phyloP scores from a whole-genome alignment of 345 rosid genomes.

The Eucalyptus sp. region DNA sequence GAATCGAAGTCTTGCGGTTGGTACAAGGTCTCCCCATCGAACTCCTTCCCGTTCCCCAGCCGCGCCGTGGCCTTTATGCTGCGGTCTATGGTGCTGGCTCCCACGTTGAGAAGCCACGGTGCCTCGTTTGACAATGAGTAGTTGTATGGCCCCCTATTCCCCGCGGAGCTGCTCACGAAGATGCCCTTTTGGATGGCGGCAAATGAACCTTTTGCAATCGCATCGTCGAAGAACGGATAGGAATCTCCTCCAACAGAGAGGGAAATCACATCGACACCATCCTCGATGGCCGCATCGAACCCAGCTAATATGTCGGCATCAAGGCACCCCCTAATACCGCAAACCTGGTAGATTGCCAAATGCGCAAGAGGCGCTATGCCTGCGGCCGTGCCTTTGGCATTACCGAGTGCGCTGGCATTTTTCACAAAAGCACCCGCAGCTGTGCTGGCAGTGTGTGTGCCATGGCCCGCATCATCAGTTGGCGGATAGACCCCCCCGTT shows the following conservation, averaged over 20 bases:
- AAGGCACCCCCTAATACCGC: constrained; percentile 7
- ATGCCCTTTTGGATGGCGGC: constrained; percentile 33
- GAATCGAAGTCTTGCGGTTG: constrained; percentile 14
- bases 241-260: constrained; percentile 31
- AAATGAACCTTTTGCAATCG: constrained; percentile 28
- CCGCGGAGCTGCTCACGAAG: constrained; percentile 48
- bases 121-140: constrained; percentile 29
- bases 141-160: constrained; percentile 25
- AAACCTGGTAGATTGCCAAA: constrained; percentile 38
- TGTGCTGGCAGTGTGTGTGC: constrained; percentile 43
- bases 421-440: constrained; percentile 31
- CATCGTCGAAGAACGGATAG: constrained; percentile 15
- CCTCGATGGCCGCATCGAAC: constrained; percentile 34
- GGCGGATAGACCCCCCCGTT: not conserved
- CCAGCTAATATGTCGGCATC: constrained; percentile 34
- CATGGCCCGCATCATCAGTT: constrained; percentile 36
- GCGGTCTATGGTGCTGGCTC: constrained; percentile 53
- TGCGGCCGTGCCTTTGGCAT: constrained; percentile 35
- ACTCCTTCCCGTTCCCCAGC: constrained; percentile 20
- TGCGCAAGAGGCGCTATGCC: constrained; percentile 46
- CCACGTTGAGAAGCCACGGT: constrained; percentile 53
- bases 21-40: constrained; percentile 23
- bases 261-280: constrained; percentile 46
- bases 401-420: constrained; percentile 21
- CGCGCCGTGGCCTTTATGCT: constrained; percentile 32